A percentile compares a stretch with the other conserved stretches of the same genome.
These are phyloP conservation scores for Geotrichum histeridarum DNA, from an alignment of 1,139 yeast species.

Conservation along the genomic window DNA sequence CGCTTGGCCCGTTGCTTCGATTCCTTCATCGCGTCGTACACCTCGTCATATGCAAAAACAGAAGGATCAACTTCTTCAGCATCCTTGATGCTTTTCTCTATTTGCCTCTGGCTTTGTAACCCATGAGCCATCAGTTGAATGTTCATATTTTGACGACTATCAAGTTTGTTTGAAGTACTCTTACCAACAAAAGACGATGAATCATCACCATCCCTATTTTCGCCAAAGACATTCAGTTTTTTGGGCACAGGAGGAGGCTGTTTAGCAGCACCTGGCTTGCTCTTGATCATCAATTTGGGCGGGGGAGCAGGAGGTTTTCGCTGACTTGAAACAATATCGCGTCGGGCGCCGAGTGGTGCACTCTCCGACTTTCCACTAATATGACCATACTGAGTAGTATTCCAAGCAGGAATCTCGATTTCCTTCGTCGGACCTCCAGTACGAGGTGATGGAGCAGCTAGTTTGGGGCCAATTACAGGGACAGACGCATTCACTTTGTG, in stretches of 20 bases:
- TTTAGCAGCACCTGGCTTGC: background rate
- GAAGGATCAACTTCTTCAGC: slow-evolving; percentile 24
- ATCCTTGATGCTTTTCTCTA: slow-evolving; percentile 13
- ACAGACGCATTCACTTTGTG: slow-evolving; percentile 44
- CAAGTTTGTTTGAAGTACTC: slow-evolving; percentile 9
- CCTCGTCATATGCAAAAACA: slow-evolving; percentile 39
- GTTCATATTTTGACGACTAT: slow-evolving; percentile 19
- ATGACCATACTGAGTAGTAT: slow-evolving; percentile 54
- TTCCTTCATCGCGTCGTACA: slow-evolving; percentile 38
- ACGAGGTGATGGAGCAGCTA: slow-evolving; percentile 42
- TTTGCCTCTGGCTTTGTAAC: slow-evolving; percentile 21
- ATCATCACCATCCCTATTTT: slow-evolving; percentile 18
- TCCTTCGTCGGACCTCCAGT: slow-evolving; percentile 33
- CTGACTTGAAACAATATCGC: slow-evolving; percentile 38
- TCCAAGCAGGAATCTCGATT: slow-evolving; percentile 45
- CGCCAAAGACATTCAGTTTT: slow-evolving; percentile 10
- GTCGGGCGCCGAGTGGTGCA: slow-evolving; percentile 47
- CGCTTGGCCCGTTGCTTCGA: slow-evolving; percentile 25
- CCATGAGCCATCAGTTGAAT: slow-evolving; percentile 26
- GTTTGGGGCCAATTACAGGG: slow-evolving; percentile 50
- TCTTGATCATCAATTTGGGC: slow-evolving; percentile 18
- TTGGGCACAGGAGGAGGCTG: slow-evolving; percentile 11
- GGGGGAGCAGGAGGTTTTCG: slow-evolving; percentile 20
- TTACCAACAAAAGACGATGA: slow-evolving; percentile 11
- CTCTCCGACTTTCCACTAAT: slow-evolving; percentile 53